These are phyloP conservation scores for Tillandsia leiboldiana DNA, from an alignment of 176 grass and related monocot genomes.

Conservation along the genomic window DNA sequence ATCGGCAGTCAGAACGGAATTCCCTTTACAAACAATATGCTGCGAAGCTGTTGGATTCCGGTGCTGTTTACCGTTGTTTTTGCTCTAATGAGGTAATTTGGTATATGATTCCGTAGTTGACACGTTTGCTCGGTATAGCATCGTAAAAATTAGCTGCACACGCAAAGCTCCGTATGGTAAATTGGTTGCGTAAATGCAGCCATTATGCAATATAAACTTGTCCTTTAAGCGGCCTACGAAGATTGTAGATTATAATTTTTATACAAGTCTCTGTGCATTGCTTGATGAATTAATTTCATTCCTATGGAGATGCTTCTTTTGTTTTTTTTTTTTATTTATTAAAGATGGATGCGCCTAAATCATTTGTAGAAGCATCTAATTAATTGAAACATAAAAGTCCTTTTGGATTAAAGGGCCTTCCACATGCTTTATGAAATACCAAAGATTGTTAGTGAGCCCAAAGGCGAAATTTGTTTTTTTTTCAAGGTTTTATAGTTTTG, in stretches of 20 bases:
- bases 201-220: too few relatives aligned
- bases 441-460: too few relatives aligned
- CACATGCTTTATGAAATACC: too few relatives aligned
- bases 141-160: background rate
- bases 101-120: background rate
- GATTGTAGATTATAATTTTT: background rate
- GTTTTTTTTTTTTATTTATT: background rate
- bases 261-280: background rate
- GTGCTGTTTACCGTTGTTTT: constrained; percentile 84
- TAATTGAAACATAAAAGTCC: too few relatives aligned
- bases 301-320: background rate
- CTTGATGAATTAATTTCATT: too few relatives aligned
- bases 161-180: too few relatives aligned
- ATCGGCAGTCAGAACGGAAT: constrained; percentile 88
- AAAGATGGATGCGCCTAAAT: too few relatives aligned
- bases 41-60: constrained; percentile 62
- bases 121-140: background rate
- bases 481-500: background rate
- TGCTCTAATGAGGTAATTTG: constrained; percentile 70
- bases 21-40: constrained; percentile 75
- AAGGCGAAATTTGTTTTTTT: too few relatives aligned
- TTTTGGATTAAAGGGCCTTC: too few relatives aligned
- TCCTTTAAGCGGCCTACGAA: too few relatives aligned
- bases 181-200: too few relatives aligned
- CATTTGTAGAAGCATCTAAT: too few relatives aligned